Percentiles rank a stretch among this genome's conserved stretches.
These are phyloP conservation scores for Ligustrum vulgare DNA, from an alignment of 257 asterid genomes.

Conservation along the genomic window DNA sequence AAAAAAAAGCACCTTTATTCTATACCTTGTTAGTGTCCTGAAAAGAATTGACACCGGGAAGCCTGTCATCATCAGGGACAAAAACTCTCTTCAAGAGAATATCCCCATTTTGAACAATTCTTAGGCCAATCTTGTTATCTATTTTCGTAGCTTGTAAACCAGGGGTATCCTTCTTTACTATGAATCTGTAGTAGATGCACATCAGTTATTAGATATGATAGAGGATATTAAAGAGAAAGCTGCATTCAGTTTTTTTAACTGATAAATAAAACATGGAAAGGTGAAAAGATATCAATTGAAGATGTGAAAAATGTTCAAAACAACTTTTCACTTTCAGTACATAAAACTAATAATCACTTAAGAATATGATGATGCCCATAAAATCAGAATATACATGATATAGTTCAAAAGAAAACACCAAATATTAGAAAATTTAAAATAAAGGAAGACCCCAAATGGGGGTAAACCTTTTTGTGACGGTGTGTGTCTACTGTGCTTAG, in stretches of 20 bases:
- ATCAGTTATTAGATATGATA: slow-evolving; percentile 20
- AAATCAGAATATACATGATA: neutral
- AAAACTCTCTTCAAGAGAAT: slow-evolving; percentile 73
- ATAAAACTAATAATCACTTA: slow-evolving; percentile 4
- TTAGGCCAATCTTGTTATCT: slow-evolving; percentile 85
- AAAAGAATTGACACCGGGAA: slow-evolving; percentile 85
- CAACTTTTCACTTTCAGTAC: slow-evolving; percentile 7
- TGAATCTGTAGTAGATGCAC: slow-evolving; percentile 55
- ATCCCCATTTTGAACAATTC: slow-evolving; percentile 95
- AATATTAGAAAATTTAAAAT: neutral
- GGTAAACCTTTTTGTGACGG: neutral
- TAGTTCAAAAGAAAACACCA: neutral
- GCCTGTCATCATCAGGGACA: slow-evolving; percentile 91
- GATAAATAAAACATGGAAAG: neutral
- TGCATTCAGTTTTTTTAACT: neutral
- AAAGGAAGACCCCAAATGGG: neutral
- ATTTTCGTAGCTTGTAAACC: slow-evolving; percentile 92
- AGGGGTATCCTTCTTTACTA: slow-evolving; percentile 78
- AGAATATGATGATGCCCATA: neutral
- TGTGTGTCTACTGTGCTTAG: neutral
- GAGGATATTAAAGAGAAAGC: slow-evolving; percentile 2
- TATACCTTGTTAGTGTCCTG: slow-evolving; percentile 90
- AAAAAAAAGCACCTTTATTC: slow-evolving; percentile 13
- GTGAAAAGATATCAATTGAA: neutral
- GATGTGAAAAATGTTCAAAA: slow-evolving; percentile 1